Evolutionary conservation across 73 alveolate genomes (phyloP), one percentile per base, ranked within the genome.

Genomic region (Paramecium primaurelia): DNA sequence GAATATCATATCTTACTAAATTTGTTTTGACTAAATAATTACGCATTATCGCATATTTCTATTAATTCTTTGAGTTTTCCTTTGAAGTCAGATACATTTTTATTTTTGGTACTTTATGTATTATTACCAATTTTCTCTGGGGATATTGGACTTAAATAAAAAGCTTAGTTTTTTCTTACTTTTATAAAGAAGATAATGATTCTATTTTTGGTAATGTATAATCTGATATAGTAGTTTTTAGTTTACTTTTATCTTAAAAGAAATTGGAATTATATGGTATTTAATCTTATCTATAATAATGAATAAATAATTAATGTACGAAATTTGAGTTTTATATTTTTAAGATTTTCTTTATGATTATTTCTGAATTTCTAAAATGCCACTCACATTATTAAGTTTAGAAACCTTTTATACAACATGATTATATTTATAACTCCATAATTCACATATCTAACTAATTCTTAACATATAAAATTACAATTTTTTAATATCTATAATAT

Each of bases 361-460:
- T 64, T 28, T 28, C 12, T 64, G 30, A 6, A 12, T 28, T 64
- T 64, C 25, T 34, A 64, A 14, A 42, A 12, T 32, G 28, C 28
- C 45, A 28, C 47, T 64, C 26, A 64, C 47, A 32, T 28, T 64
- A 11, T 7, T 34, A 1, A 64, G 47, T 64, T 64, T 64, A 4
- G 84, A 64, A 1, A 64, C 84, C 28, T 64, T 64, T 9, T 64
- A 12, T 12, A 64, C 84, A 28, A 64, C 28, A 28, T 64, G 84
- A 64, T 34, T 64, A 64, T 64, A 64, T 10, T 64, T 64, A 64
- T 64, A 64, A 64, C 84, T 64, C 84, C 84, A 64, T 14, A 64
- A 34, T 34, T 64, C 84, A 64, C 84, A 64, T 1, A 64, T 64
- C 84, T 64, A 28, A 64, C 84, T 64, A 54, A 18, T 8, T 64